Conservation (phyloP, 345 rosid genomes). For the Melaleuca quinquenervia region DNA sequence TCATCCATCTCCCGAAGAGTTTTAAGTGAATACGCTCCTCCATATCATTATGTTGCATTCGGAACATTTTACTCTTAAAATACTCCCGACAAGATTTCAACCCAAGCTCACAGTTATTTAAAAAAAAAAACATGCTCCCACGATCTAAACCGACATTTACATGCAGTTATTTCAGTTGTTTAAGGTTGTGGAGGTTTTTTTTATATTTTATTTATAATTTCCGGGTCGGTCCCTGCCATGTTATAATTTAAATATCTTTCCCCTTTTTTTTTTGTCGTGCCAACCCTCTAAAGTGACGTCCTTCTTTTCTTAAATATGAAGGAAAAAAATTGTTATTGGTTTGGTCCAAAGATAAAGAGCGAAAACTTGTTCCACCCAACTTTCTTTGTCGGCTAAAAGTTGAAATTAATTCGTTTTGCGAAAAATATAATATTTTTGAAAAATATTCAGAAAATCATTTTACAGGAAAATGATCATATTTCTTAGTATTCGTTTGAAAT, state of each 20-base stretch:
- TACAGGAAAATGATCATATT: too few relatives aligned
- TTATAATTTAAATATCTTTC: not conserved
- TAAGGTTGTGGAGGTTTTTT: not conserved
- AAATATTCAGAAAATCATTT: too few relatives aligned
- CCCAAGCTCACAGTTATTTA: not conserved
- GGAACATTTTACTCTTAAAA: not conserved
- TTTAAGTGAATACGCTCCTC: not conserved
- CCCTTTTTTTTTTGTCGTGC: not conserved
- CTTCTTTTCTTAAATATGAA: not conserved
- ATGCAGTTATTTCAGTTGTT: not conserved
- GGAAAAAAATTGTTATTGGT: not conserved
- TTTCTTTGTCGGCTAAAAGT: not conserved
- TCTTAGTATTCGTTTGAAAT: too few relatives aligned
- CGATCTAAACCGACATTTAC: not conserved
- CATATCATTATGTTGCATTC: not conserved
- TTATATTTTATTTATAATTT: not conserved
- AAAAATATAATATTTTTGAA: too few relatives aligned
- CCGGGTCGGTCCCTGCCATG: not conserved
- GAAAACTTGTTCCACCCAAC: not conserved
- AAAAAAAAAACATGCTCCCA: not conserved
- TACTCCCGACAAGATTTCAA: not conserved
- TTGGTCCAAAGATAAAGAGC: not conserved
- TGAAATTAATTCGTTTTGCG: not conserved
- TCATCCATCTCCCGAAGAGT: not conserved
- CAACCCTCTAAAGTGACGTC: not conserved